Conservation (phyloP, 2,329 filamentous ascomycete species). For the Ascochyta rabiei region DNA sequence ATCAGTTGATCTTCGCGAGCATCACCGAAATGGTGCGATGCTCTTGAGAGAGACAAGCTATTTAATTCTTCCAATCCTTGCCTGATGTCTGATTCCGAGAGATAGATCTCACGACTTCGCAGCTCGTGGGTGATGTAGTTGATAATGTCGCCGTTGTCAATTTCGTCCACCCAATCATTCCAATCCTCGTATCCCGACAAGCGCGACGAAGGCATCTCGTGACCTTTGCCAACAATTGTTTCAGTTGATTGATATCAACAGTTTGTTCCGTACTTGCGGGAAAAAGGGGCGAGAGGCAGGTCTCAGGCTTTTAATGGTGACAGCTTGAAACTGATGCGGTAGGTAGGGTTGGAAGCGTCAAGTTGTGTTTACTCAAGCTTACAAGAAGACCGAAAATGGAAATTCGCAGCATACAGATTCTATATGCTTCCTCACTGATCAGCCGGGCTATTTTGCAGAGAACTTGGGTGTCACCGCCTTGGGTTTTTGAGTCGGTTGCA, state of each 20-base stretch:
- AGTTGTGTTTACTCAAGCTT: background rate
- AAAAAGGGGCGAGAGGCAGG: too few relatives aligned
- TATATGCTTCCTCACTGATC: background rate
- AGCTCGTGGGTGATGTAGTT: slow-evolving; percentile 1
- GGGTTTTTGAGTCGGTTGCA: background rate
- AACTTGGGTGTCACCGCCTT: background rate
- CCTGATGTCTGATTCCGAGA: background rate
- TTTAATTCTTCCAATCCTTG: background rate
- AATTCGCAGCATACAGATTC: background rate
- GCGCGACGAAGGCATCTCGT: background rate
- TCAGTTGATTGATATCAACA: background rate
- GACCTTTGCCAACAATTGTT: background rate
- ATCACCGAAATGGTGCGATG: background rate
- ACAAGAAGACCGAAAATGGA: background rate
- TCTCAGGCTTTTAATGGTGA: too few relatives aligned
- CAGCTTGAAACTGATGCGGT: too few relatives aligned
- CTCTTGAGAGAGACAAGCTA: background rate
- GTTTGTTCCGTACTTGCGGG: too few relatives aligned
- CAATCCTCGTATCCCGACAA: background rate
- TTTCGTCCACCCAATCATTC: background rate
- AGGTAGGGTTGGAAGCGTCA: background rate
- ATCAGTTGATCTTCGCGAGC: background rate
- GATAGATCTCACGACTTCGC: background rate
- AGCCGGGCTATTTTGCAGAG: background rate
- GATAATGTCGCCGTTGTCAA: background rate